phyloP scores from a whole-genome alignment of 2,329 filamentous ascomycete species.

The Clarireedia hainanense region DNA sequence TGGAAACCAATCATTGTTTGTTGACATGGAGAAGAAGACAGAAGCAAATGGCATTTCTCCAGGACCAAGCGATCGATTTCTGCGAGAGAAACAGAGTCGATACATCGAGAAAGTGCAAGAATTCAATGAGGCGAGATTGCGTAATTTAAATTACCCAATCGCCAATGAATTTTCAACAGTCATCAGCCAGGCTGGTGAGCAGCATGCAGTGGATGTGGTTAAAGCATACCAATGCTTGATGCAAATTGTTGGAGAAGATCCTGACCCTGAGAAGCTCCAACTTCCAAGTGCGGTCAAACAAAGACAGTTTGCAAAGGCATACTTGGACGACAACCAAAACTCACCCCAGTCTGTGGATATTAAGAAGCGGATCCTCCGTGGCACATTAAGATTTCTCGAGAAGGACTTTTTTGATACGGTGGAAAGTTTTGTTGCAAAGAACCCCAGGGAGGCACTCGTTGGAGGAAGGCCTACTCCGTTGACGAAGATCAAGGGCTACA shows the following conservation, averaged over 20 bases:
- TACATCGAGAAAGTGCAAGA: slow-evolving; percentile 72
- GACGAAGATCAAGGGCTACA: slow-evolving; percentile 88
- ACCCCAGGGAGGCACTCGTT: slow-evolving; percentile 80
- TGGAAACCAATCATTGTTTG: slow-evolving; percentile 54
- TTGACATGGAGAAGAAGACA: slow-evolving; percentile 56
- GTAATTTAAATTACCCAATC: slow-evolving; percentile 62
- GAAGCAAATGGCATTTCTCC: slow-evolving; percentile 39
- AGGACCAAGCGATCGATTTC: slow-evolving; percentile 61
- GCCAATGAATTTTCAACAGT: slow-evolving; percentile 69
- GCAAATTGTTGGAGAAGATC: slow-evolving; percentile 67
- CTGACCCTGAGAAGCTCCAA: slow-evolving; percentile 48
- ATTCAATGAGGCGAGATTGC: slow-evolving; percentile 66
- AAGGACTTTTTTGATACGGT: slow-evolving; percentile 72
- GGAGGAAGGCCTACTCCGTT: slow-evolving; percentile 82
- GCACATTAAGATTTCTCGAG: slow-evolving; percentile 74
- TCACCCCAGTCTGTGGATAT: slow-evolving; percentile 57
- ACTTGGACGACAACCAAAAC: slow-evolving; percentile 65
- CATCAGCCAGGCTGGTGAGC: slow-evolving; percentile 60
- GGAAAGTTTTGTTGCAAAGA: slow-evolving; percentile 69
- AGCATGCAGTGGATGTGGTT: slow-evolving; percentile 65
- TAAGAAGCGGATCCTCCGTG: slow-evolving; percentile 71
- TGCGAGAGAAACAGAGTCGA: slow-evolving; percentile 76
- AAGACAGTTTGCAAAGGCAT: slow-evolving; percentile 67
- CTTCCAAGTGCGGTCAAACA: slow-evolving; percentile 62
- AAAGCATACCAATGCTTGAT: slow-evolving; percentile 79